These are phyloP conservation scores for Leersia perrieri DNA, from an alignment of 176 grass and related monocot genomes.

Conservation along the genomic window DNA sequence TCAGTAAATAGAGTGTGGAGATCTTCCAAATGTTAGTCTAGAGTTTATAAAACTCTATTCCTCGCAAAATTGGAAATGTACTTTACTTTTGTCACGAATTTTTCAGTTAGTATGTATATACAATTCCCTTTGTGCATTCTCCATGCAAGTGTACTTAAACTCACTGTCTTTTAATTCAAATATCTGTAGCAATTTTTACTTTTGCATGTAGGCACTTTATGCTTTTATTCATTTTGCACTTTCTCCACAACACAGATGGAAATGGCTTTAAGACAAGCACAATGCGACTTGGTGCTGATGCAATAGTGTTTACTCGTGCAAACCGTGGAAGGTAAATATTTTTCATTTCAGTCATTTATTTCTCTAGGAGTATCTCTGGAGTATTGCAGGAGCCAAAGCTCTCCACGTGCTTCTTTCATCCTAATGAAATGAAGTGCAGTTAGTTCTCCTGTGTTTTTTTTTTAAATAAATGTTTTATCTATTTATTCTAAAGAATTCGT, in stretches of 20 bases:
- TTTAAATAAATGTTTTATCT: too few species aligned
- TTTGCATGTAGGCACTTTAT: not conserved
- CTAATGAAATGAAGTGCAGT: too few species aligned
- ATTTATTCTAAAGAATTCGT: constrained; percentile 10
- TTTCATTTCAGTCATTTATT: constrained; percentile 10
- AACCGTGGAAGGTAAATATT: constrained; percentile 55
- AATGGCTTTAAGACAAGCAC: constrained; percentile 99
- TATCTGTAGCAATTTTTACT: not conserved
- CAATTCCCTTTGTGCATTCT: constrained; percentile 1
- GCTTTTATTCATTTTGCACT: constrained; percentile 11
- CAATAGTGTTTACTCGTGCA: constrained; percentile 78
- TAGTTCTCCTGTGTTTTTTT: too few species aligned
- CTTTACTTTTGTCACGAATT: not conserved
- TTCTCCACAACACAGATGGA: constrained; percentile 58
- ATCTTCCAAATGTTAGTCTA: not conserved
- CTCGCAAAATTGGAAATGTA: not conserved
- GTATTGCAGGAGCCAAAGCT: too few species aligned
- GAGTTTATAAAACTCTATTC: constrained; percentile 12
- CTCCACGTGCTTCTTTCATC: too few species aligned
- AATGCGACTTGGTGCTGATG: constrained; percentile 97
- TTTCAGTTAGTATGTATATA: not conserved
- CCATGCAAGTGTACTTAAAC: constrained; percentile 8
- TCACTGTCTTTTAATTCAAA: not conserved
- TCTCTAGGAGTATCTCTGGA: too few species aligned
- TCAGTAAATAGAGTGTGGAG: not conserved